Percentiles rank a stretch among this genome's conserved stretches.
Evolutionary conservation across 345 rosid genomes (phyloP).

Genomic region (Populus pruinosa): DNA sequence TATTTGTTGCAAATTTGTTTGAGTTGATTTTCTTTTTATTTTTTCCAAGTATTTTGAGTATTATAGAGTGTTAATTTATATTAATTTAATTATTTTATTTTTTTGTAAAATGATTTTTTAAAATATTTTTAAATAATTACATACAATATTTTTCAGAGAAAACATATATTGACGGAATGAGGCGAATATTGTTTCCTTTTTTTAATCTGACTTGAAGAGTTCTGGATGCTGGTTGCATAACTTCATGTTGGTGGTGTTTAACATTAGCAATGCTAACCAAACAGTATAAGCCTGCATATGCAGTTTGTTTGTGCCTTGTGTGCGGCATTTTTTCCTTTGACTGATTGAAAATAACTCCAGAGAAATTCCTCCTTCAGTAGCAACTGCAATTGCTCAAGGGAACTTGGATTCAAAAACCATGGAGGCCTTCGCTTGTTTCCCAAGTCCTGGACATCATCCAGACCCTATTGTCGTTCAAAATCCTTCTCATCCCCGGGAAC

Average conservation of each 20-base stretch:
- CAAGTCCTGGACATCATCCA: constrained; percentile 20
- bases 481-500: constrained; percentile 8
- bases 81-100: too few species aligned
- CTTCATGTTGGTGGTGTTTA: neutral
- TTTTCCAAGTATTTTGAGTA: too few species aligned
- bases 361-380: constrained; percentile 66
- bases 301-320: neutral
- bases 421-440: constrained; percentile 57
- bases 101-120: too few species aligned
- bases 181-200: too few species aligned
- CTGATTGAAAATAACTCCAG: constrained; percentile 33
- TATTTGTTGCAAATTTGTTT: too few species aligned
- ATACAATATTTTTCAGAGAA: too few species aligned
- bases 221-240: neutral
- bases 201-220: neutral
- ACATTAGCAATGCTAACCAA: neutral
- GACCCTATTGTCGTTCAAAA: constrained; percentile 12
- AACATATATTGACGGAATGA: too few species aligned
- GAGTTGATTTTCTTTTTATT: too few species aligned
- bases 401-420: constrained; percentile 57
- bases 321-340: constrained; percentile 25
- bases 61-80: too few species aligned
- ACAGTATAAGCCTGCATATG: too few species aligned
- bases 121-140: too few species aligned
- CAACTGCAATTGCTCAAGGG: constrained; percentile 75